Conservation (phyloP, 2,329 filamentous ascomycete genomes). For the Keithomyces neogunnii region DNA sequence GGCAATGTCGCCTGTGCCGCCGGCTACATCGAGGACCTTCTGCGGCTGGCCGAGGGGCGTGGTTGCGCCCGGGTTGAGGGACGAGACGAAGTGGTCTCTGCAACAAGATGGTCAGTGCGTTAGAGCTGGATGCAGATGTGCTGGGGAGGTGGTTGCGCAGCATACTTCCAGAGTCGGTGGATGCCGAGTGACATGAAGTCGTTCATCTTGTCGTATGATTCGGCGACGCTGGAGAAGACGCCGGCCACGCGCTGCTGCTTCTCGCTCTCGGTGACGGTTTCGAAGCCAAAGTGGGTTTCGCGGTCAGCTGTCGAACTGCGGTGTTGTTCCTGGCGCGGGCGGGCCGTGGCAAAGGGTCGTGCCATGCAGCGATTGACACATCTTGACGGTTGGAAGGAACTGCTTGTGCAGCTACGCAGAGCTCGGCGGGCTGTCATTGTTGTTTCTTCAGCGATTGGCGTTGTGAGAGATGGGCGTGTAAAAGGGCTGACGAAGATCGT, state of each 20-base stretch:
- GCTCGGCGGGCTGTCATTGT: slow-evolving; percentile 22
- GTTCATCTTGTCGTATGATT: slow-evolving; percentile 97
- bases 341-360: slow-evolving; percentile 21
- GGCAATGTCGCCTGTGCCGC: slow-evolving; percentile 94
- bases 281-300: slow-evolving; percentile 85
- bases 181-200: slow-evolving; percentile 98
- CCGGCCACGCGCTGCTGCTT: slow-evolving; percentile 66
- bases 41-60: slow-evolving; percentile 37
- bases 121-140: neutral
- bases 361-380: slow-evolving; percentile 8
- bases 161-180: slow-evolving; percentile 85
- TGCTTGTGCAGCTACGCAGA: slow-evolving; percentile 18
- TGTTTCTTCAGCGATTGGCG: neutral
- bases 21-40: slow-evolving; percentile 90
- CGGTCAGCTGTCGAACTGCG: slow-evolving; percentile 31
- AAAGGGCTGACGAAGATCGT: neutral
- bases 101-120: neutral
- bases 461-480: neutral
- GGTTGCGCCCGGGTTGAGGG: slow-evolving; percentile 70
- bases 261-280: slow-evolving; percentile 71
- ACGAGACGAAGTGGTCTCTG: slow-evolving; percentile 84
- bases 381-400: slow-evolving; percentile 13
- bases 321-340: slow-evolving; percentile 13
- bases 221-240: slow-evolving; percentile 92
- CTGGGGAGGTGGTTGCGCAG: slow-evolving; percentile 5